A percentile compares a stretch with the other conserved stretches of the same genome.
Conservation (phyloP, 2,329 filamentous ascomycete species). For the Tolypocladium ophioglossoides region DNA sequence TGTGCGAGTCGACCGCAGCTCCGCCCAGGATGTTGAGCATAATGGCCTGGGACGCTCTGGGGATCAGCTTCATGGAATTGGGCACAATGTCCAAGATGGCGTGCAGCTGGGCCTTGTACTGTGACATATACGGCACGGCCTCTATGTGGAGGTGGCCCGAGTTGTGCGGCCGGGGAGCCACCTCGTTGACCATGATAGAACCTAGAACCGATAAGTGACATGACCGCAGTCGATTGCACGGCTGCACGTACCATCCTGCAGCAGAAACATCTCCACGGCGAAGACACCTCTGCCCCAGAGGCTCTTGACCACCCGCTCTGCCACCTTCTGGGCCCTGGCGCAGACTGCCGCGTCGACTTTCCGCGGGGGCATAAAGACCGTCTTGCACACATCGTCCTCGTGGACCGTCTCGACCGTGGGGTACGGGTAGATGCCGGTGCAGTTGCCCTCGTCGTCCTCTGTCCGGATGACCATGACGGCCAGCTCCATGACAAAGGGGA, state of each 20-base stretch:
- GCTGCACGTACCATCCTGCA: constrained; percentile 51
- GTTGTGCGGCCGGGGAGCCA: constrained; percentile 75
- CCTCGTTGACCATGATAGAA: constrained; percentile 71
- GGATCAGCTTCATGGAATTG: constrained; percentile 46
- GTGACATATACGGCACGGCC: constrained; percentile 67
- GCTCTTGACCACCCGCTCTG: constrained; percentile 65
- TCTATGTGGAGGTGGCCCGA: constrained; percentile 95
- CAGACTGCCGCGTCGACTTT: constrained; percentile 51
- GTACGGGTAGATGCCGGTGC: constrained; percentile 54
- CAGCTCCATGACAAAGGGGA: constrained; percentile 74
- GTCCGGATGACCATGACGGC: constrained; percentile 94
- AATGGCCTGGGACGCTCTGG: constrained; percentile 40
- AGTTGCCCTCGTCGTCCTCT: constrained; percentile 48
- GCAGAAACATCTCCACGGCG: constrained; percentile 91
- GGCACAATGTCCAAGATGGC: constrained; percentile 65
- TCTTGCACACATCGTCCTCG: constrained; percentile 90
- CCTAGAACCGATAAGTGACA: constrained; percentile 19
- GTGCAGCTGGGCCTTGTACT: constrained; percentile 83
- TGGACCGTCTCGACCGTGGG: constrained; percentile 92
- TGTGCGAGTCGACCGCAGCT: constrained; percentile 52
- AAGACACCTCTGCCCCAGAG: constrained; percentile 89
- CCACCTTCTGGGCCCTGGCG: constrained; percentile 61
- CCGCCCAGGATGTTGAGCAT: constrained; percentile 79
- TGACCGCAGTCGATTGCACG: not conserved
- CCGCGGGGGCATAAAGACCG: constrained; percentile 77